phyloP scores from a whole-genome alignment of 2,329 filamentous ascomycete species.

The Penicillium sp. region DNA sequence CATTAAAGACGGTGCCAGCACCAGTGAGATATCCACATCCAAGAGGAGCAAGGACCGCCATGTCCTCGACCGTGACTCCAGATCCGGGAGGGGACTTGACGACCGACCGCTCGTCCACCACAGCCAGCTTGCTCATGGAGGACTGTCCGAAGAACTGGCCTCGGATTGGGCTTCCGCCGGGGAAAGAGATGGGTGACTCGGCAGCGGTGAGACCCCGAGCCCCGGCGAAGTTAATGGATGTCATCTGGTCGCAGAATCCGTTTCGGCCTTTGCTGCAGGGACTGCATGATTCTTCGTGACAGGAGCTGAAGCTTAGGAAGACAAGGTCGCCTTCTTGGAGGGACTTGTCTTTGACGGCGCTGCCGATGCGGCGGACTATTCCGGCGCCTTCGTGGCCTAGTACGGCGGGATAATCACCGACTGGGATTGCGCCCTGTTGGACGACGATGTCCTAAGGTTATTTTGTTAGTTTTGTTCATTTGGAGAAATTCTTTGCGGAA shows the following conservation, averaged over 20 bases:
- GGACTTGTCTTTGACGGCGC: slow-evolving; percentile 20
- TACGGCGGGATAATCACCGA: slow-evolving; percentile 24
- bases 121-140: slow-evolving; percentile 29
- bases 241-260: slow-evolving; percentile 21
- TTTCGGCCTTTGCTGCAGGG: slow-evolving; percentile 17
- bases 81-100: slow-evolving; percentile 22
- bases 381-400: slow-evolving; percentile 27
- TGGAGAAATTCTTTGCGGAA: background rate
- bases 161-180: slow-evolving; percentile 16
- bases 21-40: slow-evolving; percentile 35
- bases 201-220: slow-evolving; percentile 13
- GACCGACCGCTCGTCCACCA: slow-evolving; percentile 28
- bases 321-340: slow-evolving; percentile 32
- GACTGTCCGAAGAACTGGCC: slow-evolving; percentile 38
- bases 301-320: slow-evolving; percentile 26
- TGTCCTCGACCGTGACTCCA: slow-evolving; percentile 15
- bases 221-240: slow-evolving; percentile 25
- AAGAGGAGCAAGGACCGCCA: slow-evolving; percentile 27
- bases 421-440: slow-evolving; percentile 22
- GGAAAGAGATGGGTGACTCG: slow-evolving; percentile 20
- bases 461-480: background rate
- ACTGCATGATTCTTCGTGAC: slow-evolving; percentile 13
- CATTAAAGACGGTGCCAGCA: slow-evolving; percentile 31
- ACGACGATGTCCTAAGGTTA: slow-evolving; percentile 25
- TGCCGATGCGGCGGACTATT: slow-evolving; percentile 29